Evolutionary conservation across 2,329 filamentous ascomycete species (phyloP).

Genomic region (Claviceps paspali): DNA sequence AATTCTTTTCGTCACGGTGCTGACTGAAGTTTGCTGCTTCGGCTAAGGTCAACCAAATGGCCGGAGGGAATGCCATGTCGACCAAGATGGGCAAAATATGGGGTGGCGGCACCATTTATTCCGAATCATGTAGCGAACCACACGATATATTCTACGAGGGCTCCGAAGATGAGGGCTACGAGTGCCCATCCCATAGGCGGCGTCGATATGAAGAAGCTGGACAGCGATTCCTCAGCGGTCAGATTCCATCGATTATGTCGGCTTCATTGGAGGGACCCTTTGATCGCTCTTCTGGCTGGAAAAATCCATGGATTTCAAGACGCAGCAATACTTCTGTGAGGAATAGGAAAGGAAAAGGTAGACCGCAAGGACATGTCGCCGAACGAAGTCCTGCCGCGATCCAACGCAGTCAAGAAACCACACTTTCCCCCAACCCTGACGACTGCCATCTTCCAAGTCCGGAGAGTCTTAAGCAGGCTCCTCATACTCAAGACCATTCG

Average conservation of each 20-base stretch:
- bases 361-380: neutral
- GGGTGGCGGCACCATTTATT: slow-evolving; percentile 26
- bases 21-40: neutral
- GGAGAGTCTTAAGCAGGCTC: slow-evolving; percentile 22
- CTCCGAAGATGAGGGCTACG: slow-evolving; percentile 42
- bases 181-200: slow-evolving; percentile 28
- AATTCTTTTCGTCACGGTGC: neutral
- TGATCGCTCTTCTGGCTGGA: slow-evolving; percentile 18
- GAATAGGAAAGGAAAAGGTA: neutral
- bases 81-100: slow-evolving; percentile 7
- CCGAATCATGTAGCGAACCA: slow-evolving; percentile 23
- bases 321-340: neutral
- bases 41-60: neutral
- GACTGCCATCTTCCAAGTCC: slow-evolving; percentile 28
- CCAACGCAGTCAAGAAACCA: slow-evolving; percentile 3
- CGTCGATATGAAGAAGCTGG: slow-evolving; percentile 45
- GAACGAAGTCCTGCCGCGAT: slow-evolving; percentile 3
- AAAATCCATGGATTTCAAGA: slow-evolving; percentile 18
- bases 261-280: slow-evolving; percentile 49
- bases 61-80: neutral
- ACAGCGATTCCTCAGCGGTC: slow-evolving; percentile 40
- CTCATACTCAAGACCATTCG: slow-evolving; percentile 13
- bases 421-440: slow-evolving; percentile 7
- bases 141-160: slow-evolving; percentile 37
- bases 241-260: slow-evolving; percentile 41